Evolutionary conservation across 495 filamentous ascomycete species (phyloP).

Genomic region (Aspergillus diversus): DNA sequence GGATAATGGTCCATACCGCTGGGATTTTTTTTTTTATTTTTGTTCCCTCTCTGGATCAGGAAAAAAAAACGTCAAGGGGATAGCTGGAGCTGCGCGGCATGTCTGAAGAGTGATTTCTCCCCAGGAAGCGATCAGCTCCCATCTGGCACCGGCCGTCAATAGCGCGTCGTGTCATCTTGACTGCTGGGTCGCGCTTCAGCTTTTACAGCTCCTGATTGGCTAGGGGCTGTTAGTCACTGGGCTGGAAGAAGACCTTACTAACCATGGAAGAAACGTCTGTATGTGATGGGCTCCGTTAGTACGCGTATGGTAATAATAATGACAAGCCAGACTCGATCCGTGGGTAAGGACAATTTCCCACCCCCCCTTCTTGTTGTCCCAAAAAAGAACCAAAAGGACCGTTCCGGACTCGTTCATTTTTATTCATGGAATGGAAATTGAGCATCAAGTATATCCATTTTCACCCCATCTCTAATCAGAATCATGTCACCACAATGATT

Average conservation of each 20-base stretch:
- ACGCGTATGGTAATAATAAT: constrained; percentile 7
- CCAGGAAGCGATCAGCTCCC: constrained; percentile 8
- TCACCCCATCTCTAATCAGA: constrained; percentile 21
- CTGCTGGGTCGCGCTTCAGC: constrained; percentile 20
- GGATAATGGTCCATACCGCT: no score
- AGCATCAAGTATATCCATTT: not conserved
- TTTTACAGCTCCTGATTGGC: constrained; percentile 3
- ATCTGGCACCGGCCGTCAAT: constrained; percentile 17
- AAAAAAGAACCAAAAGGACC: constrained; percentile 19
- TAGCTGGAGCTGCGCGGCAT: no score
- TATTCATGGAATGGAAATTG: not conserved
- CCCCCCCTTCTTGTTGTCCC: constrained; percentile 4
- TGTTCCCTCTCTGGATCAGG: no score
- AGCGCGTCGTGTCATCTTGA: constrained; percentile 24
- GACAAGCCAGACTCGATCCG: constrained; percentile 22
- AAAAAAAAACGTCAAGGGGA: no score
- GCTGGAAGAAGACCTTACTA: not conserved
- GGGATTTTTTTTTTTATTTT: no score
- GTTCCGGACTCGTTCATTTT: constrained; percentile 22
- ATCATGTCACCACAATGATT: not conserved
- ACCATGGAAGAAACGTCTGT: constrained; percentile 13
- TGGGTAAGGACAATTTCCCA: constrained; percentile 18
- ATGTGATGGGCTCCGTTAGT: constrained; percentile 2
- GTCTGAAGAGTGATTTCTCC: constrained; percentile 1
- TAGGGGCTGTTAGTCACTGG: constrained; percentile 12